Evolutionary conservation across 2,329 filamentous ascomycete species (phyloP).

Genomic region (Hymenoscyphus fructigenus): DNA sequence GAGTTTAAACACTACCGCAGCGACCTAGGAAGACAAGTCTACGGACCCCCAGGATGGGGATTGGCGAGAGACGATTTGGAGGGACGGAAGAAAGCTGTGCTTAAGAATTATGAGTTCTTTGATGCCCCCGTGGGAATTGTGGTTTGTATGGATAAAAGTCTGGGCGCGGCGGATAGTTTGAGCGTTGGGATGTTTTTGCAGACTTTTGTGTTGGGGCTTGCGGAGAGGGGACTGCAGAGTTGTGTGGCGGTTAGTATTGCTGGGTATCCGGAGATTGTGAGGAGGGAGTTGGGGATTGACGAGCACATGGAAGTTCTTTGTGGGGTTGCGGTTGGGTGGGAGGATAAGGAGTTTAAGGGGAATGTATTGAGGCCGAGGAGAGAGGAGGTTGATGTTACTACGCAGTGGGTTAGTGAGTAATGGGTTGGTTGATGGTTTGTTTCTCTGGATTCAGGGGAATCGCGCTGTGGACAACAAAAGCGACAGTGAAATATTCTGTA

Average conservation of each 20-base stretch:
- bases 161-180: constrained; percentile 5
- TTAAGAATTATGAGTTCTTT: constrained; percentile 9
- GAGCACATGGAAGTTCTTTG: constrained; percentile 9
- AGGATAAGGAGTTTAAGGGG: constrained; percentile 1
- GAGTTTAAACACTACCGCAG: constrained; percentile 6
- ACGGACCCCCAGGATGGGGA: not conserved
- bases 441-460: not conserved
- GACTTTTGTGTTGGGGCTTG: constrained; percentile 3
- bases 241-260: constrained; percentile 2
- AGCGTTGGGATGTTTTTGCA: constrained; percentile 11
- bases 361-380: constrained; percentile 2
- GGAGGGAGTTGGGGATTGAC: constrained; percentile 3
- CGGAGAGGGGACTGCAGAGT: constrained; percentile 6
- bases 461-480: too few relatives aligned
- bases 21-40: not conserved
- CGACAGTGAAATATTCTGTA: too few relatives aligned
- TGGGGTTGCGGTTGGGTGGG: constrained; percentile 9
- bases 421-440: not conserved
- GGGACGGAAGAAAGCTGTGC: constrained; percentile 2
- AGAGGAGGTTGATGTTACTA: constrained; percentile 6
- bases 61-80: not conserved
- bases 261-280: constrained; percentile 7
- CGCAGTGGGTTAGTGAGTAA: constrained; percentile 8
- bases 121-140: not conserved
- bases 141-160: constrained; percentile 5